Percentiles rank a stretch among this genome's conserved stretches.
Evolutionary conservation across 108 stramenopile genomes (phyloP).

Genomic region (Nannochloropsis gaditana): DNA sequence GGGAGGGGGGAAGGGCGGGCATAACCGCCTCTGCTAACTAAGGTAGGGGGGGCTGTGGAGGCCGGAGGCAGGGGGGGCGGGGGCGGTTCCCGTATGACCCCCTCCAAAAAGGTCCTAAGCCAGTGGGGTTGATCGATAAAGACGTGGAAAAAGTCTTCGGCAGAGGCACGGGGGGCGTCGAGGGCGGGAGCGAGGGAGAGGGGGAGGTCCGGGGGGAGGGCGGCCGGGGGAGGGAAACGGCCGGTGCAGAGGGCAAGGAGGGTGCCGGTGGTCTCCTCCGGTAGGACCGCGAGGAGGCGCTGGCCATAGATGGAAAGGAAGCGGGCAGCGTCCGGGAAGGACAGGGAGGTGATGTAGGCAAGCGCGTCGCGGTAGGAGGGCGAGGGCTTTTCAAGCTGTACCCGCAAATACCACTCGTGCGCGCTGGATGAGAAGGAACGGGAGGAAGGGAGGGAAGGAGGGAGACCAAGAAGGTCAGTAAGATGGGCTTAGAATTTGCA

Average conservation of each 20-base stretch:
- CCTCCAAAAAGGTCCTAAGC: conserved; percentile 32
- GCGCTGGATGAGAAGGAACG: not conserved
- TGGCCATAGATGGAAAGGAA: conserved; percentile 39
- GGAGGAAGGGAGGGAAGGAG: not conserved
- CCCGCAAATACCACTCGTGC: conserved; percentile 46
- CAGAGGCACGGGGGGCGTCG: not conserved
- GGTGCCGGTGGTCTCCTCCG: conserved; percentile 47
- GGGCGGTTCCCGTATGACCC: conserved; percentile 30
- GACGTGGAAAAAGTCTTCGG: conserved; percentile 44
- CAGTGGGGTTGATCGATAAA: conserved; percentile 43
- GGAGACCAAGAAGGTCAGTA: not conserved
- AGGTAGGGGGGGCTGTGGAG: not conserved
- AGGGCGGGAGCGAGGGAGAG: not conserved
- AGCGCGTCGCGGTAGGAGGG: conserved; percentile 43
- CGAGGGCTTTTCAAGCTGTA: conserved; percentile 45
- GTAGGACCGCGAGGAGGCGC: conserved; percentile 32
- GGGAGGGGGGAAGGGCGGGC: not conserved
- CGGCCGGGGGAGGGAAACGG: not conserved
- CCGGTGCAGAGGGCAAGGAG: conserved; percentile 53
- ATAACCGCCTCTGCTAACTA: not conserved
- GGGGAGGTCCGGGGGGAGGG: not conserved
- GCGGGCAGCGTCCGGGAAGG: not conserved
- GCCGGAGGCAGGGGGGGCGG: not conserved
- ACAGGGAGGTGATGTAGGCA: conserved; percentile 31
- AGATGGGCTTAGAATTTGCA: no score